Conservation (phyloP, 2,329 filamentous ascomycete genomes). For the Verticillium dahliae region DNA sequence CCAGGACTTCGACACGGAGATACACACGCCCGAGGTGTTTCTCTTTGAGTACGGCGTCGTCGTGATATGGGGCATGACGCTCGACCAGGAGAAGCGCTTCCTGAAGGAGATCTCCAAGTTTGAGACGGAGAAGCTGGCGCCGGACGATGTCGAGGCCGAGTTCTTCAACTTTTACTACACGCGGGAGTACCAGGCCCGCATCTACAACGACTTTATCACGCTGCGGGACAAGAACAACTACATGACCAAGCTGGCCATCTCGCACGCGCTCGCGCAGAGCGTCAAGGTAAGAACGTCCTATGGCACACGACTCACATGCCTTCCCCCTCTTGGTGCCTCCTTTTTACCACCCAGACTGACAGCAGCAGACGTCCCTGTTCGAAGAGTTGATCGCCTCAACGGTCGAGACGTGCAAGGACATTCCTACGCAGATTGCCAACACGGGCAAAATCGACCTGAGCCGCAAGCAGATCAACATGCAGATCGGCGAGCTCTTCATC, state of each 20-base stretch:
- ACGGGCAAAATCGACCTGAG: constrained; percentile 89
- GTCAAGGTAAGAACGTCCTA: constrained; percentile 60
- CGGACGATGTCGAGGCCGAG: constrained; percentile 89
- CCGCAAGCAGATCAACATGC: constrained; percentile 94
- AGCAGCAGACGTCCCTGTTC: constrained; percentile 73
- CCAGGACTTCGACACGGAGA: constrained; percentile 75
- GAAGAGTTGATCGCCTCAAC: constrained; percentile 93
- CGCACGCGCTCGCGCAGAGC: constrained; percentile 88
- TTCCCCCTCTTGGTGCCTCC: no score
- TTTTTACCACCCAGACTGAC: no score
- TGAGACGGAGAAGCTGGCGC: constrained; percentile 79
- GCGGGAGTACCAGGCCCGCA: constrained; percentile 91
- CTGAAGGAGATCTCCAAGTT: constrained; percentile 93
- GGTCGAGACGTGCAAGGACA: constrained; percentile 86
- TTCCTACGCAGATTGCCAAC: constrained; percentile 85
- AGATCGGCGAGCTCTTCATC: constrained; percentile 97
- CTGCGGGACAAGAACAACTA: constrained; percentile 91
- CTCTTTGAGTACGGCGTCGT: constrained; percentile 96
- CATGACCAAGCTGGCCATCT: constrained; percentile 97
- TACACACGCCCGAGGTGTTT: constrained; percentile 92
- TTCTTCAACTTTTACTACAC: constrained; percentile 99
- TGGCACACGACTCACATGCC: no score
- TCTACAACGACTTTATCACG: constrained; percentile 99
- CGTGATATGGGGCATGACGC: constrained; percentile 96
- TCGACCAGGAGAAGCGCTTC: constrained; percentile 83